Conservation (phyloP, 805 yeast species). For the Saccharomyces jurei region DNA sequence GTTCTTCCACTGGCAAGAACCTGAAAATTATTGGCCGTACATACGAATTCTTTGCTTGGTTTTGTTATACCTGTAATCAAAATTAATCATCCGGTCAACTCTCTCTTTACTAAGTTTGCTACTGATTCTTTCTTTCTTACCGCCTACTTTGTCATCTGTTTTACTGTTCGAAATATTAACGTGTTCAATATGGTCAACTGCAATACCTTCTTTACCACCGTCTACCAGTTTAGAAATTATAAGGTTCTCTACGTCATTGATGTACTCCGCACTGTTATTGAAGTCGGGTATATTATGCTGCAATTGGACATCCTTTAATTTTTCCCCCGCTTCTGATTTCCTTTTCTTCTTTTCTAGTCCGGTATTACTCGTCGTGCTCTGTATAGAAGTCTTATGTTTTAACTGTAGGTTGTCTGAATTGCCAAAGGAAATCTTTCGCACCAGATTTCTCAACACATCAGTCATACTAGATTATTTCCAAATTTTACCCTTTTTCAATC, state of each 20-base stretch:
- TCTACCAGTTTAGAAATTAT: slow-evolving; percentile 4
- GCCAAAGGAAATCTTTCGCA: neutral
- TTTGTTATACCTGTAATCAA: slow-evolving; percentile 6
- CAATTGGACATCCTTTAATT: neutral
- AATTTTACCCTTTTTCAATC: neutral
- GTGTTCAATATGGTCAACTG: neutral
- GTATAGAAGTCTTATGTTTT: neutral
- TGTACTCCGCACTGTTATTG: slow-evolving; percentile 5
- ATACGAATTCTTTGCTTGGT: slow-evolving; percentile 2
- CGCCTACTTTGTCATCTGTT: neutral
- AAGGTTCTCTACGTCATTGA: slow-evolving; percentile 4
- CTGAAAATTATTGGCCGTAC: neutral
- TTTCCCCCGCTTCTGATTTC: slow-evolving; percentile 2
- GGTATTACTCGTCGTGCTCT: neutral
- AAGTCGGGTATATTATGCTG: neutral
- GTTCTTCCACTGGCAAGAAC: neutral
- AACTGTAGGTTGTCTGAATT: neutral
- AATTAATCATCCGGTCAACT: slow-evolving; percentile 10
- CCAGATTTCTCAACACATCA: neutral
- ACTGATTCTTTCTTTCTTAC: neutral
- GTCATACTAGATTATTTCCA: neutral
- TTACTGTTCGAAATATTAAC: neutral
- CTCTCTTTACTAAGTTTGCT: slow-evolving; percentile 6
- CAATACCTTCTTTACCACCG: neutral
- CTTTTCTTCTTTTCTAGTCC: neutral